Evolutionary conservation across 2,329 filamentous ascomycete genomes (phyloP), one percentile per base, ranked within the genome.

Genomic region (Neonectria coccinea): DNA sequence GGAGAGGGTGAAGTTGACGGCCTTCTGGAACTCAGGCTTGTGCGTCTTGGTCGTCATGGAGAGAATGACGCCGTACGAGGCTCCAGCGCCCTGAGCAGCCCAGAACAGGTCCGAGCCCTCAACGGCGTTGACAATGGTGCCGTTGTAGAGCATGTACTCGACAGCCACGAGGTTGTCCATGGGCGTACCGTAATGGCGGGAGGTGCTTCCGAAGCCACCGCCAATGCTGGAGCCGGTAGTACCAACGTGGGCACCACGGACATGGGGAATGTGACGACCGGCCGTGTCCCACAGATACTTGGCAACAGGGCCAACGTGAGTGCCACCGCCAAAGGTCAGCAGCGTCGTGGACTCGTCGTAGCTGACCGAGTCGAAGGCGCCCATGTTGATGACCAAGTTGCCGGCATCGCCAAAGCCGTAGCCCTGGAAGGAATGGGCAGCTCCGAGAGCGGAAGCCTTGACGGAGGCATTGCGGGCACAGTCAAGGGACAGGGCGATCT

Each of bases 281-380:
- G 71, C 65, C 1, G 68, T 67, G 31, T 73, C 71, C 71, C 71
- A 73, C 1, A 73, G 71, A 22, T 73, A 62, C 62, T 73, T 73
- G 18, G 56, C 27, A 4, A 67, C 62, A 0, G 71, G 70, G 0
- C 71, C 71, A n/a, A 73, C 68, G 31, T 73, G 71, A 0, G 67
- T 56, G 3, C 71, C 71, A 5, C 71, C 71, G 1, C 68, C 71
- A 18, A 71, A 73, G 4, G 67, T 73, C n/a, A 73, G 12, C 2
- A 65, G 42, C 0, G 56, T 68, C 8, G 27, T 68, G 27, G 59
- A 55, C 4, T 56, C 14, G 45, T 73, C 68, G 18, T 73, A 73
- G 53, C 47, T 73, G 52, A 70, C 59, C 7, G 68, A 50, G 16
- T 73, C 62, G 47, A 73, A 73, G 1, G 71, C 67, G 10, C 45